These are phyloP conservation scores for Chytriomyces confervae DNA, from an alignment of 192 early-diverging fungal genomes.

Conservation along the genomic window DNA sequence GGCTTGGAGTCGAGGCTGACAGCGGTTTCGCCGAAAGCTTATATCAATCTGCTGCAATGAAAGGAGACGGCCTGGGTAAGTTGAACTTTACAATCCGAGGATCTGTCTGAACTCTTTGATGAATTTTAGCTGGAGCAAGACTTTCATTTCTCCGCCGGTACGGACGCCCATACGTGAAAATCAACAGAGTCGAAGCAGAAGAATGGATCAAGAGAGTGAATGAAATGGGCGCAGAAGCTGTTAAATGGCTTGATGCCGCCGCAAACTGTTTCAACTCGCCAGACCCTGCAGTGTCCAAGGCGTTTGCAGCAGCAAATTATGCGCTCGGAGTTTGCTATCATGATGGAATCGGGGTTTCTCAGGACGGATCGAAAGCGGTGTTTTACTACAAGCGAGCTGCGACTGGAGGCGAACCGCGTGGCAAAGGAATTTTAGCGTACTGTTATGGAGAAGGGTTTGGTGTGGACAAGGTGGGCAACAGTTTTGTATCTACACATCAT, in stretches of 20 bases:
- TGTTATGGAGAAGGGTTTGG: constrained; percentile 89
- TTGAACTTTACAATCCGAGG: background rate
- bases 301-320: constrained; percentile 63
- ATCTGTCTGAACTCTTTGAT: background rate
- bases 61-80: constrained; percentile 61
- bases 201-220: constrained; percentile 70
- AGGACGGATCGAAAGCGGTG: constrained; percentile 67
- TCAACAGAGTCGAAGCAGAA: constrained; percentile 82
- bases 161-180: constrained; percentile 77
- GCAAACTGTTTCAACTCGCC: constrained; percentile 44
- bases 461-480: constrained; percentile 54
- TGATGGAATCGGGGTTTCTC: constrained; percentile 76
- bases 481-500: no score
- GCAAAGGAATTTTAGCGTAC: constrained; percentile 70
- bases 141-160: constrained; percentile 80
- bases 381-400: constrained; percentile 71
- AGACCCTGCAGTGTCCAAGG: constrained; percentile 11
- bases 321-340: constrained; percentile 83
- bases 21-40: constrained; percentile 68
- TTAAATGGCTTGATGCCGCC: constrained; percentile 69
- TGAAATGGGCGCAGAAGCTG: constrained; percentile 57
- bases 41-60: constrained; percentile 69
- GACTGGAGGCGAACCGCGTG: constrained; percentile 57
- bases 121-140: constrained; percentile 59
- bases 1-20: constrained; percentile 70